Evolutionary conservation across 352 stramenopile genomes (phyloP).

Genomic region (Lagenidium sp.): DNA sequence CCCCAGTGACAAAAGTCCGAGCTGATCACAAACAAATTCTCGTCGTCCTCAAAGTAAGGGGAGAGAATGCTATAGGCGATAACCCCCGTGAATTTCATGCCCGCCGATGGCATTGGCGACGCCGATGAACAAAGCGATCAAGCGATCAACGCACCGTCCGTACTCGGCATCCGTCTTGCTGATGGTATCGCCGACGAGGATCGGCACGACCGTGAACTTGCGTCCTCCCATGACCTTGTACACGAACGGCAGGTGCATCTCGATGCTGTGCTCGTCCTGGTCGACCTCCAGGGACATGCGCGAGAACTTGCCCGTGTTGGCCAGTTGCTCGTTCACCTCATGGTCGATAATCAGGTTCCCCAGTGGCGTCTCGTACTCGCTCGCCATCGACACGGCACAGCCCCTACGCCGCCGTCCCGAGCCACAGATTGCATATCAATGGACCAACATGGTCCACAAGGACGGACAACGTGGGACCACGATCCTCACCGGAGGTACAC

Average conservation of each 20-base stretch:
- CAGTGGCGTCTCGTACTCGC: constrained; percentile 91
- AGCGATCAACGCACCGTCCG: constrained; percentile 40
- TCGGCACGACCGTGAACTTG: constrained; percentile 88
- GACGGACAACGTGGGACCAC: constrained; percentile 3
- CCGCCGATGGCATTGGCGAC: too few species aligned
- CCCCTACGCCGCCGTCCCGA: constrained; percentile 29
- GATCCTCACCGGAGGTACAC: constrained; percentile 86
- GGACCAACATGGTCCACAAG: background rate
- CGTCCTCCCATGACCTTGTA: constrained; percentile 75
- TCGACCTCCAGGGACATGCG: constrained; percentile 85
- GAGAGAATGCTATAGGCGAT: constrained; percentile 66
- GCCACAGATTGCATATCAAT: background rate
- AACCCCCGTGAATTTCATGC: too few species aligned
- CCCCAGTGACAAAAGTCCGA: constrained; percentile 98
- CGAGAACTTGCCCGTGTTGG: constrained; percentile 70
- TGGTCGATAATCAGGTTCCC: constrained; percentile 90
- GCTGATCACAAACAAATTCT: constrained; percentile 94
- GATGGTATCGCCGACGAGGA: constrained; percentile 94
- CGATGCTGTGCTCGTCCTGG: constrained; percentile 95
- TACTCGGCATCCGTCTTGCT: constrained; percentile 75
- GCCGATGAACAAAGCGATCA: background rate
- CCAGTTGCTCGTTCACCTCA: constrained; percentile 84
- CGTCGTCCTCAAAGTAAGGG: constrained; percentile 85
- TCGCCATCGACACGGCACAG: constrained; percentile 77
- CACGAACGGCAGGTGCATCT: constrained; percentile 97